These are phyloP conservation scores for Fusarium papillatum DNA, from an alignment of 2,329 filamentous ascomycete species.

Conservation along the genomic window DNA sequence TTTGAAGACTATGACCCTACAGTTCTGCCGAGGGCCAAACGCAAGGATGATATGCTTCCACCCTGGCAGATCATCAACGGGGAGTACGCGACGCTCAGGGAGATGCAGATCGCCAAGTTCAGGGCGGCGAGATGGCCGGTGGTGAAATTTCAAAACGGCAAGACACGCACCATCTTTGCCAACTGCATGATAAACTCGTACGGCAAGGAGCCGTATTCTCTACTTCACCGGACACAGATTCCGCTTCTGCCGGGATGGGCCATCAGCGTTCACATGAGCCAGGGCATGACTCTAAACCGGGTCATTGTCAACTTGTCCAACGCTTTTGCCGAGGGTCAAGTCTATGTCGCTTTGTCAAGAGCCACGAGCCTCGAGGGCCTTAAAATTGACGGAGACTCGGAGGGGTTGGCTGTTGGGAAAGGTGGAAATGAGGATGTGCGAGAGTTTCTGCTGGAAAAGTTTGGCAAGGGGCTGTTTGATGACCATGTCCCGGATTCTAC, in stretches of 20 bases:
- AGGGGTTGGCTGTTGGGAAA: not conserved
- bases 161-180: conserved; percentile 60
- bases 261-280: conserved; percentile 73
- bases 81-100: conserved; percentile 12
- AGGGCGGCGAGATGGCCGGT: conserved; percentile 30
- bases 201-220: conserved; percentile 59
- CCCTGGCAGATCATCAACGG: conserved; percentile 4
- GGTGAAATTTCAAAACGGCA: conserved; percentile 66
- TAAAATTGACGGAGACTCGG: conserved; percentile 15
- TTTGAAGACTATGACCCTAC: not conserved
- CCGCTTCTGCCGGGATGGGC: conserved; percentile 73
- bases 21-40: not conserved
- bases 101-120: conserved; percentile 19
- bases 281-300: conserved; percentile 73
- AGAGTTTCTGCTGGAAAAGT: not conserved
- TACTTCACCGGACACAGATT: conserved; percentile 70
- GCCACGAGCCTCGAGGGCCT: conserved; percentile 34
- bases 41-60: not conserved
- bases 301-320: conserved; percentile 66
- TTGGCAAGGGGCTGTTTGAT: not conserved
- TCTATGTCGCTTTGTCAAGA: conserved; percentile 62
- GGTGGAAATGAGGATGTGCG: not conserved
- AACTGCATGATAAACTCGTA: conserved; percentile 63
- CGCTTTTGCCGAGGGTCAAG: conserved; percentile 70
- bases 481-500: not conserved